phyloP scores from a whole-genome alignment of 768 basidiomycete species.

The Suillus lakei region DNA sequence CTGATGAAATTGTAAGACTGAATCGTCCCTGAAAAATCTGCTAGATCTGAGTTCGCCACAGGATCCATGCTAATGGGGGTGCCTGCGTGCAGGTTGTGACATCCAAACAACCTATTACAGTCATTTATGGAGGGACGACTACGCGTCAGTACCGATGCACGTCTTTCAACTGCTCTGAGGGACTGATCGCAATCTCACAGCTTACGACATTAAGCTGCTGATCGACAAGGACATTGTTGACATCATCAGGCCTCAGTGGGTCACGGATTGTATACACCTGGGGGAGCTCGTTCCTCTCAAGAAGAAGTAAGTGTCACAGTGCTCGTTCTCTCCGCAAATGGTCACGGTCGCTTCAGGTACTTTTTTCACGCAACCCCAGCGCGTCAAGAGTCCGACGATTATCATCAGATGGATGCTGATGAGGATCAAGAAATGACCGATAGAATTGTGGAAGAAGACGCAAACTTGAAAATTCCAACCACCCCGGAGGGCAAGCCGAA shows the following conservation, averaged over 20 bases:
- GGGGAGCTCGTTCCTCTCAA: conserved; percentile 61
- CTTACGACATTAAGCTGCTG: conserved; percentile 71
- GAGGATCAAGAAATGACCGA: conserved; percentile 33
- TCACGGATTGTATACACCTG: conserved; percentile 73
- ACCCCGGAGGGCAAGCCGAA: conserved; percentile 21
- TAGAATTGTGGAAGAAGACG: conserved; percentile 24
- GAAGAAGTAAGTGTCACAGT: conserved; percentile 57
- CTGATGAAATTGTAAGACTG: conserved; percentile 64
- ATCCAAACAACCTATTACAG: conserved; percentile 53
- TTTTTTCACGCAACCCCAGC: conserved; percentile 74
- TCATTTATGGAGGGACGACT: conserved; percentile 71
- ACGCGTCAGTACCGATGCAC: conserved; percentile 56
- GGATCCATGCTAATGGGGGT: conserved; percentile 76
- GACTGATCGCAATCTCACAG: conserved; percentile 36
- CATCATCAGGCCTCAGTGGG: conserved; percentile 82
- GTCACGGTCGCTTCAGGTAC: conserved; percentile 50
- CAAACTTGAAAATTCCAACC: neutral
- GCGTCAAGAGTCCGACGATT: conserved; percentile 56
- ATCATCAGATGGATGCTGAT: conserved; percentile 45
- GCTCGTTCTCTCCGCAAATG: neutral
- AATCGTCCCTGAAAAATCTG: neutral
- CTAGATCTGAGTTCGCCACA: conserved; percentile 30
- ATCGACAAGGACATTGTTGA: conserved; percentile 74
- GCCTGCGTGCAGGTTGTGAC: conserved; percentile 63
- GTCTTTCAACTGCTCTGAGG: neutral